Evolutionary conservation across 1,284 basidiomycete genomes (phyloP), one percentile per base, ranked within the genome.

Genomic region (Neolentinus lepideus): DNA sequence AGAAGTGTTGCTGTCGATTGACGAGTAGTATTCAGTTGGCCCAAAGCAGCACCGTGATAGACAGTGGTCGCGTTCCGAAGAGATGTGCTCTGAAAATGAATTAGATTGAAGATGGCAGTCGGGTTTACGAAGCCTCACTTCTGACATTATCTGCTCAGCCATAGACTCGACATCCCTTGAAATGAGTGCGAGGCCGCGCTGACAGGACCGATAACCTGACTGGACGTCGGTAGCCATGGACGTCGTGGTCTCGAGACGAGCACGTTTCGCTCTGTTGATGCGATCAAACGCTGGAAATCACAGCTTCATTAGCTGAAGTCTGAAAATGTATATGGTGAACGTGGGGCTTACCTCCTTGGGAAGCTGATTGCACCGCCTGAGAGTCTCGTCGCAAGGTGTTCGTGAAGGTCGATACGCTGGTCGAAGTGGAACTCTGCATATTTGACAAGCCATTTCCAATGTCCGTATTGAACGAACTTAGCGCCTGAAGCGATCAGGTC

Each of bases 201-300:
- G 78, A 51, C 81, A 64, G 53, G 70, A 72, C 48, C 71, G 74
- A 63, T 78, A 79, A 45, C 80, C 76, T 26, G 77, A 72, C 59
- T 83, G 76, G 27, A 81, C 64, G 35, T 82, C 78, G 2, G 70
- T 66, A 26, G 69, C 69, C 63, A 88, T 69, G 2, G 72, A 64
- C 46, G 75, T 70, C 19, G 79, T 82, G 10, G 76, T 74, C 53
- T 90, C 86, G 3, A 85, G 64, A 25, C 89, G 78, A 33, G 82
- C 81, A 54, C 83, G 77, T 66, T 92, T 92, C 12, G 81, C 78
- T 55, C 80, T 76, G 45, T 72, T 70, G 61, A 86, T 72, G 55
- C 79, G 75, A 58, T 88, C 81, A 59, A 88, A 77, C 25, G 80
- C 85, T 85, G 58, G 22, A 29, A 25, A 46, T 25, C 27, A 38